phyloP scores from a whole-genome alignment of 2,329 filamentous ascomycete species.

The Calonectria montana region DNA sequence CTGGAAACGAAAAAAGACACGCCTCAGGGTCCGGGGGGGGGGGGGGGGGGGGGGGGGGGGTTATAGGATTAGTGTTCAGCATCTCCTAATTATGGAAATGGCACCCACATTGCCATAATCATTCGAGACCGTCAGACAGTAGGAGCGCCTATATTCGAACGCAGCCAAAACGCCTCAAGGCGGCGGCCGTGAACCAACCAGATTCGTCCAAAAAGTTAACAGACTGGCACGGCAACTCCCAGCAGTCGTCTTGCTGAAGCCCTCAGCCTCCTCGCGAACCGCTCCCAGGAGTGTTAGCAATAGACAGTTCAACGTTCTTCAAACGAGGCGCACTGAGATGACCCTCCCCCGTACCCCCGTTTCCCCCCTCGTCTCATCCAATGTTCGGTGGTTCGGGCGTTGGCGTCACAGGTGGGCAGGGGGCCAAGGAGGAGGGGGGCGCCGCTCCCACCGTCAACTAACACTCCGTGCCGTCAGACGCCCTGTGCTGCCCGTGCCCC shows the following conservation, averaged over 20 bases:
- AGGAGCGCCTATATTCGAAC: neutral
- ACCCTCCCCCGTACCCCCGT: slow-evolving; percentile 26
- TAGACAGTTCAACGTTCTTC: neutral
- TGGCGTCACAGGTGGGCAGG: slow-evolving; percentile 42
- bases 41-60: neutral
- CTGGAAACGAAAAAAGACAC: neutral
- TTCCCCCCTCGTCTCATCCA: slow-evolving; percentile 32
- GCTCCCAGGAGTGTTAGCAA: slow-evolving; percentile 12
- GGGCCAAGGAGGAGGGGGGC: slow-evolving; percentile 12
- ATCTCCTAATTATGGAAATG: slow-evolving; percentile 17
- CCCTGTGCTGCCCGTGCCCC: slow-evolving; percentile 21
- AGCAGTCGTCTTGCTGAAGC: neutral
- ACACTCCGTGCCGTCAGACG: slow-evolving; percentile 23
- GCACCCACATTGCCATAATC: slow-evolving; percentile 5
- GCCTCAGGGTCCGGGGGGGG: neutral
- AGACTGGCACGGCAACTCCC: neutral
- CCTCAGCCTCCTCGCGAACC: slow-evolving; percentile 1
- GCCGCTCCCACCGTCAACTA: slow-evolving; percentile 33
- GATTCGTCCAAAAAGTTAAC: neutral
- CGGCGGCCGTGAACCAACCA: neutral
- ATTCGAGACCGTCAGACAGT: slow-evolving; percentile 9
- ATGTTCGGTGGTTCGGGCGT: slow-evolving; percentile 39
- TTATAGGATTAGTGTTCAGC: neutral
- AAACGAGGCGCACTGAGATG: slow-evolving; percentile 16
- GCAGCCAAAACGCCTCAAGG: neutral